Base-by-base conservation (phyloP, 1,139 yeast genomes). In the Hyphopichia buzzinii region DNA sequence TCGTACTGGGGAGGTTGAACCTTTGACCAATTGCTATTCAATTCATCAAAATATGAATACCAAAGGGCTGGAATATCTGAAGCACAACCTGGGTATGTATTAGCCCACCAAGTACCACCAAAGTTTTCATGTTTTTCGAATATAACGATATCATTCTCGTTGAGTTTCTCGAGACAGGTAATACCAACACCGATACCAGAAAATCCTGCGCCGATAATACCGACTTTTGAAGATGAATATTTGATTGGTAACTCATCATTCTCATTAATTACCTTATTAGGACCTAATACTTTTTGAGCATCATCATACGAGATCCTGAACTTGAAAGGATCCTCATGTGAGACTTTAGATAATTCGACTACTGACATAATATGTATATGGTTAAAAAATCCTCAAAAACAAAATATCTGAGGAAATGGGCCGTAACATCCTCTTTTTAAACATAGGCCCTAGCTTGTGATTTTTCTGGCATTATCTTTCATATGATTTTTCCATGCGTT, bases 81-180 rank as follows among this genome's bases (percentile, higher is more conserved):
- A 26, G 78, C 79, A 49, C 77, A 73, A 4, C 79, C 79, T 3
- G 79, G 80, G 43, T 74, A 74, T 3, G 75, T 62, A 45, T 74
- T 74, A 34, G 76, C 74, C 50, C 64, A 67, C 80, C 80, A 74
- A 26, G 78, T 72, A 4, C 80, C 80, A n/a, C 80, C 80, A 40
- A 72, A 60, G 34, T 64, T 55, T 34, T 54, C 58, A 39, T 68
- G 75, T 42, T 67, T 66, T 40, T 74, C 80, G 41, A 67, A 72
- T 5, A 73, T 54, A 16, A 49, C 62, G 43, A 60, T 59, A 49
- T 59, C 77, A 33, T 54, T 51, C 33, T 49, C 62, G 29, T 56
- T 62, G 46, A 59, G 54, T 26, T 57, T 54, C 34, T 58, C 59
- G 35, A 54, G 52, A 36, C 56, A 55, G 41, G 54, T 58, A 31